These are phyloP conservation scores for Ogataea nonfermentans DNA, from an alignment of 805 yeast species.

Conservation along the genomic window DNA sequence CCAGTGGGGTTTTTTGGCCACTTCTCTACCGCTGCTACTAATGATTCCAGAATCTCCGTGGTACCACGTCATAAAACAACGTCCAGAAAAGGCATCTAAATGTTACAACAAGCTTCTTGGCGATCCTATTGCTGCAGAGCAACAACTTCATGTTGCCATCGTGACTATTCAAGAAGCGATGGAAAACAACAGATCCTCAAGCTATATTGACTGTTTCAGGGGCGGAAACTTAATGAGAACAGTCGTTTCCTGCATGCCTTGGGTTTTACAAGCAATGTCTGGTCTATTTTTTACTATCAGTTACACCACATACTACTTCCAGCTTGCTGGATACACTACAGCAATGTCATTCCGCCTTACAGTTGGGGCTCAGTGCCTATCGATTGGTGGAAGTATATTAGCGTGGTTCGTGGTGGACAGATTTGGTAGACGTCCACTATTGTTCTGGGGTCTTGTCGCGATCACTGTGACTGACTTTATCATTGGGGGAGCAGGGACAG, in stretches of 20 bases:
- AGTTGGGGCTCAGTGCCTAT: slow-evolving; percentile 35
- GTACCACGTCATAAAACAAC: slow-evolving; percentile 31
- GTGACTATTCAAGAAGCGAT: slow-evolving; percentile 20
- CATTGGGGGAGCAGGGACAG: slow-evolving; percentile 30
- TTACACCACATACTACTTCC: slow-evolving; percentile 48
- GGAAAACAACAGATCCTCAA: not conserved
- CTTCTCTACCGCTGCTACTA: slow-evolving; percentile 5
- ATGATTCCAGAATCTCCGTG: slow-evolving; percentile 24
- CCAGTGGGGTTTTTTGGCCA: slow-evolving; percentile 22
- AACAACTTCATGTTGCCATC: slow-evolving; percentile 34
- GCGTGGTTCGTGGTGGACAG: slow-evolving; percentile 44
- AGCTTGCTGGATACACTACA: slow-evolving; percentile 46
- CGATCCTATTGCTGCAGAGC: slow-evolving; percentile 32
- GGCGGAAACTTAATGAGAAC: slow-evolving; percentile 47
- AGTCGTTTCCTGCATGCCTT: slow-evolving; percentile 35
- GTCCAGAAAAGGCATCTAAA: slow-evolving; percentile 42
- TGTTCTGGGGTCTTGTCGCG: slow-evolving; percentile 29
- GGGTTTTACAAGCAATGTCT: slow-evolving; percentile 45
- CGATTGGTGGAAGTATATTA: slow-evolving; percentile 32
- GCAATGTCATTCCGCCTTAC: slow-evolving; percentile 36
- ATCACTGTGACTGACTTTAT: slow-evolving; percentile 25
- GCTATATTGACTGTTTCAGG: slow-evolving; percentile 43
- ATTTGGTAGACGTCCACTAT: slow-evolving; percentile 38
- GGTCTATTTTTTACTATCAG: slow-evolving; percentile 47
- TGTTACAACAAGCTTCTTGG: slow-evolving; percentile 29